These are phyloP conservation scores for Lentinus tigrinus DNA, from an alignment of 768 basidiomycete genomes.

Conservation along the genomic window DNA sequence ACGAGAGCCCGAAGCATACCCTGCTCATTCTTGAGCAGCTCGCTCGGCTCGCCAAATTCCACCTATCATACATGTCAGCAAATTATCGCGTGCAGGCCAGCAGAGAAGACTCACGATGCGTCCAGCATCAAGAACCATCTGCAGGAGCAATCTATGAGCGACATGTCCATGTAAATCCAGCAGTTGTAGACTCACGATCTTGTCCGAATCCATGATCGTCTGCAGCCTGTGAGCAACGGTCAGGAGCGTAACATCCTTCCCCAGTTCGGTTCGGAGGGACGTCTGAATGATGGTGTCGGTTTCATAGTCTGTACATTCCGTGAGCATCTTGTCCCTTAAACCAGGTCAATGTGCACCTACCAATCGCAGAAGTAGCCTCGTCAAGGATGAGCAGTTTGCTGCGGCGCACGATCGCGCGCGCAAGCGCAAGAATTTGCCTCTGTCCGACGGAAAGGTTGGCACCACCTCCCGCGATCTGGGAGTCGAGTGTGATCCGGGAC, in stretches of 20 bases:
- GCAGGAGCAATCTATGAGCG: no score
- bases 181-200: slow-evolving; percentile 36
- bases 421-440: slow-evolving; percentile 44
- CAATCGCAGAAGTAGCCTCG: slow-evolving; percentile 35
- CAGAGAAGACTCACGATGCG: no score
- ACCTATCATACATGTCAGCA: slow-evolving; percentile 1
- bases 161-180: no score
- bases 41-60: slow-evolving; percentile 38
- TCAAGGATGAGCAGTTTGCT: slow-evolving; percentile 48
- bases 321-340: background rate
- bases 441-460: slow-evolving; percentile 39
- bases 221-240: slow-evolving; percentile 56
- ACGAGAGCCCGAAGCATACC: slow-evolving; percentile 36
- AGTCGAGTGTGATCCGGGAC: slow-evolving; percentile 30
- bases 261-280: slow-evolving; percentile 46
- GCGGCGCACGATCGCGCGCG: slow-evolving; percentile 41
- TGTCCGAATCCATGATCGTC: slow-evolving; percentile 59
- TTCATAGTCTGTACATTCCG: slow-evolving; percentile 39
- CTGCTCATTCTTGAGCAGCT: slow-evolving; percentile 37
- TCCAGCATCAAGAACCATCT: no score
- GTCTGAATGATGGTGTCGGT: slow-evolving; percentile 56
- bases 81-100: no score
- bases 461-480: slow-evolving; percentile 27
- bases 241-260: slow-evolving; percentile 44
- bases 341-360: background rate